These are phyloP conservation scores for Solanum ossicruentum DNA, from an alignment of 257 asterid species.

Conservation along the genomic window DNA sequence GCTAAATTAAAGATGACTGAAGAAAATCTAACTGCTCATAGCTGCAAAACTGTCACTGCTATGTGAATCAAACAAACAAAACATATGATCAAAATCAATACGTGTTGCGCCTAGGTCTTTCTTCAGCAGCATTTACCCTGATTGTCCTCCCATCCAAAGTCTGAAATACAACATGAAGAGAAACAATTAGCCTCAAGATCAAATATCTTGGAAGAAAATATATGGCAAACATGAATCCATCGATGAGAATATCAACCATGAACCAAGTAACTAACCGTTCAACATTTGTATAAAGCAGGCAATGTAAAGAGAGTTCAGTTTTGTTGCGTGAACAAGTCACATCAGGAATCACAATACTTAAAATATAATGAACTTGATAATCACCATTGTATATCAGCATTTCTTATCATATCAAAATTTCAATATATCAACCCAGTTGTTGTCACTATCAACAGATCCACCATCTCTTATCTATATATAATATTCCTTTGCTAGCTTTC, in stretches of 20 bases:
- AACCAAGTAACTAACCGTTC: neutral
- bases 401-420: neutral
- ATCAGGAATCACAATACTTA: neutral
- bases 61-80: neutral
- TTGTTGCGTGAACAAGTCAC: neutral
- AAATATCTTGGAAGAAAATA: neutral
- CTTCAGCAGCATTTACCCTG: slow-evolving; percentile 68
- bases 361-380: neutral
- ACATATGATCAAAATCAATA: slow-evolving; percentile 1
- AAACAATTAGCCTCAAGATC: neutral
- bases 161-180: slow-evolving; percentile 21
- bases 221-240: neutral
- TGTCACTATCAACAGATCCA: neutral
- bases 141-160: slow-evolving; percentile 60
- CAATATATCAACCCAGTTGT: neutral
- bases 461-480: neutral
- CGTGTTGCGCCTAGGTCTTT: slow-evolving; percentile 39
- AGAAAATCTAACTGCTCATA: neutral
- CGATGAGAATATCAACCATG: neutral
- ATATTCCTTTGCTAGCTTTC: neutral
- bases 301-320: neutral
- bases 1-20: neutral
- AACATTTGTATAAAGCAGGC: neutral
- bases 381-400: neutral
- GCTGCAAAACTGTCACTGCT: neutral